Percentiles rank a stretch among this genome's conserved stretches.
Conservation (phyloP, 495 filamentous ascomycete genomes). For the Xylaria palmicola region DNA sequence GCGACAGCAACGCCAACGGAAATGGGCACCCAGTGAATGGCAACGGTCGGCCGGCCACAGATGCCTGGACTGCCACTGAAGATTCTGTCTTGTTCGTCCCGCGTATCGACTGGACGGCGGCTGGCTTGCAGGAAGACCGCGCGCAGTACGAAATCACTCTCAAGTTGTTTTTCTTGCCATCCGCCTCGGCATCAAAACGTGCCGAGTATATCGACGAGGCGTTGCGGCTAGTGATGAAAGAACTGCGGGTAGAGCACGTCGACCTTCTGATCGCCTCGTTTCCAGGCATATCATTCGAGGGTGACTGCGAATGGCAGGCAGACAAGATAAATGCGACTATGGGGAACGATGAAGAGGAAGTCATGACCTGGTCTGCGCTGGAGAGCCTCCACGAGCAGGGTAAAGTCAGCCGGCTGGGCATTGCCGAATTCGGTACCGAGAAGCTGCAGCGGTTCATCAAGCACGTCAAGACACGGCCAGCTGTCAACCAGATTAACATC, state of each 20-base stretch:
- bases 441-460: constrained; percentile 60
- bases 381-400: constrained; percentile 73
- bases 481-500: constrained; percentile 95
- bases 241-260: constrained; percentile 70
- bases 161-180: constrained; percentile 88
- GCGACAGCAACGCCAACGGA: constrained; percentile 12
- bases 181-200: constrained; percentile 59
- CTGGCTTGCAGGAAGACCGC: constrained; percentile 73
- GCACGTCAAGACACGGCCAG: constrained; percentile 67
- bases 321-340: constrained; percentile 61
- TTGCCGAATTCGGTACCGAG: constrained; percentile 87
- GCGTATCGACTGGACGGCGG: constrained; percentile 66
- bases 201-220: constrained; percentile 70
- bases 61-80: constrained; percentile 64
- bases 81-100: constrained; percentile 70
- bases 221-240: constrained; percentile 72
- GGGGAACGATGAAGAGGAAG: constrained; percentile 63
- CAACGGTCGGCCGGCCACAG: constrained; percentile 28
- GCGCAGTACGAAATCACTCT: constrained; percentile 87
- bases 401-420: constrained; percentile 69
- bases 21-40: constrained; percentile 4
- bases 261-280: constrained; percentile 92
- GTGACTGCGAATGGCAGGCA: constrained; percentile 80
- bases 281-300: constrained; percentile 89
- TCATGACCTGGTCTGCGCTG: constrained; percentile 65